A percentile compares a stretch with the other conserved stretches of the same genome.
These are phyloP conservation scores for Fusarium armeniacum DNA, from an alignment of 2,329 filamentous ascomycete species.

Conservation along the genomic window DNA sequence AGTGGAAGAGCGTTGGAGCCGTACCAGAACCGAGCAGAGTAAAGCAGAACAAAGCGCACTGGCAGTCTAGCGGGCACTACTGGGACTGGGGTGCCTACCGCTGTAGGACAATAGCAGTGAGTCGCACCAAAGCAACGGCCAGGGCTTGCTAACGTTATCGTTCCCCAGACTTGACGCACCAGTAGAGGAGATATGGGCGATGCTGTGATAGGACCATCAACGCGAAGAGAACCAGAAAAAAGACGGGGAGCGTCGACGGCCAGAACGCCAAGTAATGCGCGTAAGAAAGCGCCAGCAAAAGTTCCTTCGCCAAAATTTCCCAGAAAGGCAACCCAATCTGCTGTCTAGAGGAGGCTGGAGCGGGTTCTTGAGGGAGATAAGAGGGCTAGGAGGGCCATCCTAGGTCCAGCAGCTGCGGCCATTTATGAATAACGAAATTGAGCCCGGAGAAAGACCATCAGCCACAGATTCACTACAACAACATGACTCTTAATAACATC, in stretches of 20 bases:
- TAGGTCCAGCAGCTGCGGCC: conserved; percentile 28
- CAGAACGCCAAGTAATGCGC: conserved; percentile 54
- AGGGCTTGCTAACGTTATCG: conserved; percentile 53
- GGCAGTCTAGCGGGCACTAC: conserved; percentile 29
- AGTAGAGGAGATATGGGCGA: conserved; percentile 49
- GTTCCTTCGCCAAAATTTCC: conserved; percentile 58
- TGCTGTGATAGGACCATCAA: conserved; percentile 50
- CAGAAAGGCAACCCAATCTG: conserved; percentile 55
- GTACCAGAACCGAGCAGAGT: conserved; percentile 33
- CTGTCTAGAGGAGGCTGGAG: conserved; percentile 48
- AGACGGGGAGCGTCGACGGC: conserved; percentile 43
- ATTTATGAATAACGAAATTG: conserved; percentile 30
- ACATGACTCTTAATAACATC: conserved; percentile 6
- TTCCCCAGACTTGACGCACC: conserved; percentile 53
- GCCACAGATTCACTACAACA: conserved; percentile 22
- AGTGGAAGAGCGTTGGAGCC: conserved; percentile 35
- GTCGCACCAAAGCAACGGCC: conserved; percentile 44
- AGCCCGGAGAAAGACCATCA: conserved; percentile 13
- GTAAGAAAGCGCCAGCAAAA: conserved; percentile 57
- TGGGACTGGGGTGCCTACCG: conserved; percentile 36
- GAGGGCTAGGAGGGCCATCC: conserved; percentile 47
- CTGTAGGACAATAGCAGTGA: conserved; percentile 35
- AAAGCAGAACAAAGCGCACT: conserved; percentile 36
- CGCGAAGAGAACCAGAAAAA: conserved; percentile 39
- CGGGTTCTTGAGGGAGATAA: conserved; percentile 49